phyloP scores from a whole-genome alignment of 1,139 yeast species.

The Kodamaea suecica region DNA sequence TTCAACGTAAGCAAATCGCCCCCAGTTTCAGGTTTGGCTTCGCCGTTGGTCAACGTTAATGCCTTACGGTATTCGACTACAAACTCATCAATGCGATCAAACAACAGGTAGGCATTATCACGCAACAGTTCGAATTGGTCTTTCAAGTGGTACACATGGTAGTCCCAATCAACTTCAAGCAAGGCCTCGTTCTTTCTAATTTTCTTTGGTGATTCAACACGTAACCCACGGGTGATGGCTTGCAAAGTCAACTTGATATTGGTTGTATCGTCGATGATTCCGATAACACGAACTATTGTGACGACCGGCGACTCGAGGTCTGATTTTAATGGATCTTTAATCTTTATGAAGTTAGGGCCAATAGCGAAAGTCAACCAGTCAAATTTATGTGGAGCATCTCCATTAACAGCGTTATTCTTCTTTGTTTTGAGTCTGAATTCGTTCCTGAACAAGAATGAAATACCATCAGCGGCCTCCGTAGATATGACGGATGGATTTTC shows the following conservation, averaged over 20 bases:
- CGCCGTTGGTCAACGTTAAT: too few species aligned
- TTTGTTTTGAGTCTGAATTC: slow-evolving; percentile 17
- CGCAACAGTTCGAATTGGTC: slow-evolving; percentile 26
- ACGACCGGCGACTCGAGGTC: slow-evolving; percentile 21
- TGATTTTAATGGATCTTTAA: slow-evolving; percentile 21
- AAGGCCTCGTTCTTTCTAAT: slow-evolving; percentile 28
- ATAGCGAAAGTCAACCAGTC: slow-evolving; percentile 43
- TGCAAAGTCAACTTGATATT: slow-evolving; percentile 49
- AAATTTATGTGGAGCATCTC: slow-evolving; percentile 22
- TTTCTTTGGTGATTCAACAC: slow-evolving; percentile 13
- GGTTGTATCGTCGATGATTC: slow-evolving; percentile 45
- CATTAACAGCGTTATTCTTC: slow-evolving; percentile 9
- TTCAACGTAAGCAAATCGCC: slow-evolving; percentile 49
- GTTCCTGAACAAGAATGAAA: slow-evolving; percentile 24
- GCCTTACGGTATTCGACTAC: slow-evolving; percentile 39
- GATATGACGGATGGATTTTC: slow-evolving; percentile 28
- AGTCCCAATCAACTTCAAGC: slow-evolving; percentile 28
- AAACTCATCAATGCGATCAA: slow-evolving; percentile 42
- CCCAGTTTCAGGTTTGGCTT: slow-evolving; percentile 3
- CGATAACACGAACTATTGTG: slow-evolving; percentile 50
- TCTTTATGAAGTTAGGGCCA: slow-evolving; percentile 39
- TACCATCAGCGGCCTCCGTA: slow-evolving; percentile 35
- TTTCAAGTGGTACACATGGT: slow-evolving; percentile 18
- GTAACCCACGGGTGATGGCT: slow-evolving; percentile 49
- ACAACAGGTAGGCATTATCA: slow-evolving; percentile 26